Evolutionary conservation across 192 early-diverging fungal species (phyloP).

Genomic region (Glomus cerebriforme): DNA sequence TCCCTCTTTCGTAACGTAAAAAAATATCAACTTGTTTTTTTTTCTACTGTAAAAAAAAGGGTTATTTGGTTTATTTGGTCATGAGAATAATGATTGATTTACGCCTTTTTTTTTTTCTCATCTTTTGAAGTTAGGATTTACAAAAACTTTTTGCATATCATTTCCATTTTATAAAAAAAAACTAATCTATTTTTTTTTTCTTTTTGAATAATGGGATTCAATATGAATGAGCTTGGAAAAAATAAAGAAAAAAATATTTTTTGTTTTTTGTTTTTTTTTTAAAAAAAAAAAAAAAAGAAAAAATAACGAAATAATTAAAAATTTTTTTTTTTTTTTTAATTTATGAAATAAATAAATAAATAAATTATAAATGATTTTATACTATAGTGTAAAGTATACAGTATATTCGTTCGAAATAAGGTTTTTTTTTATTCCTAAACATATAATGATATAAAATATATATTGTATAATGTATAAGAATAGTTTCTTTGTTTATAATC

Average conservation of each 20-base stretch:
- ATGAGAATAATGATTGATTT: background rate
- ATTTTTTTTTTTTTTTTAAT: too few species aligned
- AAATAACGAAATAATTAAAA: background rate
- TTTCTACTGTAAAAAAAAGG: background rate
- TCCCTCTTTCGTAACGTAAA: too few species aligned
- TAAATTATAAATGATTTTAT: too few species aligned
- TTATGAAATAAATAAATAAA: too few species aligned
- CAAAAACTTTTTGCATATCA: background rate
- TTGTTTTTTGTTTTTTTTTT: background rate
- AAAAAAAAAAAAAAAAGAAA: background rate
- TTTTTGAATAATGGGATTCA: background rate
- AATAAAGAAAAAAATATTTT: background rate
- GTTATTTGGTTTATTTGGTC: background rate
- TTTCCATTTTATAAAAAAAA: background rate
- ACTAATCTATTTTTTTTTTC: background rate
- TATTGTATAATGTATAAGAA: too few species aligned
- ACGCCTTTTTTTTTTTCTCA: background rate
- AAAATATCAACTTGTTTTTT: background rate
- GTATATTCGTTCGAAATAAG: too few species aligned
- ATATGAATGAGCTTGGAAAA: background rate
- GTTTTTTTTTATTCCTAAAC: too few species aligned
- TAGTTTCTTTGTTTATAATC: too few species aligned
- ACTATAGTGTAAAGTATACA: too few species aligned
- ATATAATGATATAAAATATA: too few species aligned
- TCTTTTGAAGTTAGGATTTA: background rate